Percentiles rank a stretch among this genome's conserved stretches.
Conservation (phyloP, 2,329 filamentous ascomycete species). For the Fusarium sp. region DNA sequence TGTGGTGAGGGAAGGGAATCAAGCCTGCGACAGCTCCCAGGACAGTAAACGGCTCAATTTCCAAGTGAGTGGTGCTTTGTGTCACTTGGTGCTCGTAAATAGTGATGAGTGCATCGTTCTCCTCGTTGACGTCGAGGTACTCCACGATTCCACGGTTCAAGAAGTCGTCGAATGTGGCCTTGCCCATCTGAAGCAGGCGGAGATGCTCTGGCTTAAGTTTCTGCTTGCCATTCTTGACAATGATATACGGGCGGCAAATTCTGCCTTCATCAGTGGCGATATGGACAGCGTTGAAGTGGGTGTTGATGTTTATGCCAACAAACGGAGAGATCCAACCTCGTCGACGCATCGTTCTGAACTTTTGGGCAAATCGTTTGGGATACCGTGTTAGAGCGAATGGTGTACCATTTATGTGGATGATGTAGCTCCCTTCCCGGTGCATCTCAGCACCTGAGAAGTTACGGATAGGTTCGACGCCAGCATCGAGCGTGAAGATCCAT, state of each 20-base stretch:
- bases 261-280: slow-evolving; percentile 97
- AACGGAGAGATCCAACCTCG: slow-evolving; percentile 95
- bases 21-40: slow-evolving; percentile 94
- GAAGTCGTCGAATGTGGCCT: slow-evolving; percentile 93
- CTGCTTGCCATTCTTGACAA: slow-evolving; percentile 88
- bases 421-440: slow-evolving; percentile 84
- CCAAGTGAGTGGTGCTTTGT: slow-evolving; percentile 88
- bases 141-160: slow-evolving; percentile 90
- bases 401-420: slow-evolving; percentile 96
- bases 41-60: slow-evolving; percentile 98
- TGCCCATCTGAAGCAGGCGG: slow-evolving; percentile 83
- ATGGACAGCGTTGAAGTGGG: slow-evolving; percentile 90
- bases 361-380: slow-evolving; percentile 86
- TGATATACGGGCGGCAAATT: slow-evolving; percentile 94
- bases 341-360: slow-evolving; percentile 87
- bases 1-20: slow-evolving; percentile 98
- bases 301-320: slow-evolving; percentile 95
- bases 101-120: slow-evolving; percentile 95
- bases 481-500: slow-evolving; percentile 87
- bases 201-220: slow-evolving; percentile 85
- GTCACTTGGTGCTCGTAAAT: slow-evolving; percentile 89
- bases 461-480: slow-evolving; percentile 82
- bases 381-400: slow-evolving; percentile 88
- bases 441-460: slow-evolving; percentile 83
- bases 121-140: slow-evolving; percentile 97